Evolutionary conservation across 441 rosid genomes (phyloP).

Genomic region (Mallotus japonicus): DNA sequence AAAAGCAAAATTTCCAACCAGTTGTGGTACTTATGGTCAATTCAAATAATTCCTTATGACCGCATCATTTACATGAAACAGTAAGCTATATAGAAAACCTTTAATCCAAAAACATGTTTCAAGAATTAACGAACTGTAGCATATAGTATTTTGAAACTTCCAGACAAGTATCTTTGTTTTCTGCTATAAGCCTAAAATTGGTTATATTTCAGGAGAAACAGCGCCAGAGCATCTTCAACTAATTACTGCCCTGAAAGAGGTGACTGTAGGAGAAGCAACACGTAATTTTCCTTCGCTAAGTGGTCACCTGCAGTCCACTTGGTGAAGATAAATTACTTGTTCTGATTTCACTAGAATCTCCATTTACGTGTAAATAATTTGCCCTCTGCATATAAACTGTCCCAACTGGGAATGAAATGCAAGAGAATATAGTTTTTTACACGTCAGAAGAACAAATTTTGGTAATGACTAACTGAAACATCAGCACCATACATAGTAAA

Average conservation of each 20-base stretch:
- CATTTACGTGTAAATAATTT: not conserved
- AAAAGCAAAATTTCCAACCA: constrained; percentile 3
- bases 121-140: not conserved
- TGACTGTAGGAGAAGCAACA: not conserved
- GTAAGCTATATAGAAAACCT: not conserved
- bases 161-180: not conserved
- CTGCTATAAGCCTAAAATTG: not conserved
- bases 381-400: not conserved
- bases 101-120: not conserved
- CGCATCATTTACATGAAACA: not conserved
- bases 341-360: not conserved
- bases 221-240: not conserved
- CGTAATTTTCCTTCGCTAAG: too few species aligned
- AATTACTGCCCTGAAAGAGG: not conserved
- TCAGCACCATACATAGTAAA: not conserved
- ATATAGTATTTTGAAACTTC: not conserved
- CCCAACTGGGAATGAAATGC: not conserved
- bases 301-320: too few species aligned
- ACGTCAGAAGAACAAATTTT: not conserved
- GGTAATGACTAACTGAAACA: not conserved
- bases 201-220: not conserved
- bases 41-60: not conserved
- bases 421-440: not conserved
- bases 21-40: not conserved
- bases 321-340: not conserved